Evolutionary conservation across 352 stramenopile species (phyloP), one percentile per base, ranked within the genome.

Genomic region (Pythium insidiosum): DNA sequence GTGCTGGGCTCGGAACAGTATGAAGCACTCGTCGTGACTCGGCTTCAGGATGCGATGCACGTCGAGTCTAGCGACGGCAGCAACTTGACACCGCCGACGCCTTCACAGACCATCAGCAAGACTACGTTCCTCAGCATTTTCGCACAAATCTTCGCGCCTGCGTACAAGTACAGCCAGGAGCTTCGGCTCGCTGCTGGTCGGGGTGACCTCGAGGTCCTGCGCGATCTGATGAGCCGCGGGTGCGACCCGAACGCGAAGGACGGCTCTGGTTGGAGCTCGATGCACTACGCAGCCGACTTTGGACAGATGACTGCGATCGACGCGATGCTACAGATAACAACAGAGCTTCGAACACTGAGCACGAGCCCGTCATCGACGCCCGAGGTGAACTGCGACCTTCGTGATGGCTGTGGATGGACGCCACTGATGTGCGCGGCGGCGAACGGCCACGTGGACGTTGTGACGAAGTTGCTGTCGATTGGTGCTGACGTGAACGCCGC

Each of bases 201-300:
- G n/a, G 70, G 70, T 0, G 53, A 82, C 33, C 11, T 69, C 4
- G 58, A 78, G 1, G 42, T 60, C 0, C 56, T 83, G 0, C 37
- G 50, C 11, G 69, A 88, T 43, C 61, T 61, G 43, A 60, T 84
- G 28, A 55, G 49, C 38, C 66, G 70, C 6, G 74, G 77, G 5
- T 90, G 74, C 38, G 69, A 90, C 34, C 47, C 63, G 6, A 87
- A 82, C 21, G 62, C 66, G 1, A 66, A 66, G 10, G 74, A 90
- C 26, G 77, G 68, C 13, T 69, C 73, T 0, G 77, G 74, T 1
- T 90, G 74, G 74, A 71, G 52, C 0, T 56, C 73, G 0, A 37
- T 88, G 18, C 74, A 90, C 48, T 88, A 88, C 43, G 70, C 70
- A 7, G 61, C 72, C 2, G 77, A 90, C 31, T 86, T 62, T 50